Base-by-base conservation (phyloP, 2,329 filamentous ascomycete species). In the Saccharata proteae region DNA sequence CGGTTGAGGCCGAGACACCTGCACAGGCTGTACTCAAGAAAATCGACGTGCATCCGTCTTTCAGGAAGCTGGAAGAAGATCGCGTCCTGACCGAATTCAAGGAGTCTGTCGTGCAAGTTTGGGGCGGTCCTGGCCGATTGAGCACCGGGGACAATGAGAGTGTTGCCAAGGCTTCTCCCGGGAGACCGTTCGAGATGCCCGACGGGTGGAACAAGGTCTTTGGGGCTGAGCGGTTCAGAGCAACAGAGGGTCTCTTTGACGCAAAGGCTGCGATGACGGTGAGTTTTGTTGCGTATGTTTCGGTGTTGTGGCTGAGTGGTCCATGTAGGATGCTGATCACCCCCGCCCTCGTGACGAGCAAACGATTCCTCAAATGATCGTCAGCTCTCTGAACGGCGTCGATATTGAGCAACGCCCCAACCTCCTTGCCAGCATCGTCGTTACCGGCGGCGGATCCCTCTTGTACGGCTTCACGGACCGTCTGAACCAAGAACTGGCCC, bases 181-280 rank as follows among this genome's bases (percentile, higher is more conserved):
- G 83, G 23, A 78, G 84, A 31, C 80, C 90, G 8, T 98, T 94
- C 48, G 90, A 98, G 63, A 90, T 98, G 71, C 90, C 90, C 7
- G 84, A 96, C 51, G 90, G 90, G 30, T 86, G 80, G 62, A 98
- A 96, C 63, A 82, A 93, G 55, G 80, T 93, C 59, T 98, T 93
- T 65, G 79, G 82, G 39, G 71, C 78, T 34, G 86, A 94, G 55
- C 77, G 90, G 30, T 94, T 80, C 68, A 74, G 76, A 43, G 79
- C 84, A 8, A 77, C 79, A 2, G 90, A 98, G 60, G 82, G 82
- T 24, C 71, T 98, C 54, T 98, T 90, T 67, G 88, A 96, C 52
- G 79, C 85, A 44, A 75, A 74, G 32, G 80, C 79, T 21, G 80
- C 81, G 3, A 73, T 83, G 32, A 56, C 50, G 4, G 42, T 44